Conservation (phyloP, 164 flowering plant species). For the Hamamelis virginiana region DNA sequence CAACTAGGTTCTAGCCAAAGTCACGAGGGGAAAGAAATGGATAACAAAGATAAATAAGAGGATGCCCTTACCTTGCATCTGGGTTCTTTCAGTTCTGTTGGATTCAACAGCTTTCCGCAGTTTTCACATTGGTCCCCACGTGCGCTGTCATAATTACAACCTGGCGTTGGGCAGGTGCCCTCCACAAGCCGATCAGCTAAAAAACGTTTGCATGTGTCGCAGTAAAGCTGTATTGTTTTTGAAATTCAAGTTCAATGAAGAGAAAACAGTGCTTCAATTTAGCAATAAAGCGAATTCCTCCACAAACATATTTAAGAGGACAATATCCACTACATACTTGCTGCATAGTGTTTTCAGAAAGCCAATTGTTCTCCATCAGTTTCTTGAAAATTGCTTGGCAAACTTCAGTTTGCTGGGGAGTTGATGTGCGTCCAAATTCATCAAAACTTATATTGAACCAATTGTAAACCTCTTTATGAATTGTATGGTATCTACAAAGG, state of each 20-base stretch:
- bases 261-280: background rate
- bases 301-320: background rate
- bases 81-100: constrained; percentile 87
- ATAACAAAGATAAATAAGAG: background rate
- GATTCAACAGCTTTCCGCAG: constrained; percentile 85
- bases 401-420: constrained; percentile 85
- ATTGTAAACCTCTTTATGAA: constrained; percentile 80
- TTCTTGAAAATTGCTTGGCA: constrained; percentile 87
- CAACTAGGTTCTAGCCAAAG: background rate
- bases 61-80: constrained; percentile 68
- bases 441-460: constrained; percentile 96
- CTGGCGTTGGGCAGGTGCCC: constrained; percentile 76
- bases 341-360: constrained; percentile 85
- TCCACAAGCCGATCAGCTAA: constrained; percentile 95
- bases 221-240: constrained; percentile 61
- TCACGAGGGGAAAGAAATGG: background rate
- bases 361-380: constrained; percentile 79
- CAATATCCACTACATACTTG: constrained; percentile 43
- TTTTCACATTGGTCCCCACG: constrained; percentile 97
- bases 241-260: constrained; percentile 11
- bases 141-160: constrained; percentile 82
- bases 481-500: constrained; percentile 66
- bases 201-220: constrained; percentile 75
- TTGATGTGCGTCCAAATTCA: constrained; percentile 90
- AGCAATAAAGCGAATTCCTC: no score